Percentiles rank a stretch among this genome's conserved stretches.
phyloP scores from a whole-genome alignment of 176 grass and related monocot genomes.

The sorghum (Sorghum bicolor) region DNA sequence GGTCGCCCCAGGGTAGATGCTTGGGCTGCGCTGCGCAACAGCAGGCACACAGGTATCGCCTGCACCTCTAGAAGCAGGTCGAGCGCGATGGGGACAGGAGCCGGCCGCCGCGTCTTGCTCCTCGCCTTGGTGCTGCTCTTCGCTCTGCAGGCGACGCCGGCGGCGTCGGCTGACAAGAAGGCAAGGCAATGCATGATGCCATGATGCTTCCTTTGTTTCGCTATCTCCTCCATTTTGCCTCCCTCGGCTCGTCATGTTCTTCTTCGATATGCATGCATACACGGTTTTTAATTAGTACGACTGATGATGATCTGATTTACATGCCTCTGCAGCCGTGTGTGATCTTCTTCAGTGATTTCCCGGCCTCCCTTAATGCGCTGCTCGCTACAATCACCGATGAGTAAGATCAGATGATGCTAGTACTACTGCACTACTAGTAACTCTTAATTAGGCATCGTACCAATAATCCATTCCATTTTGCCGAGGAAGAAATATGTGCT shows the following conservation, averaged over 20 bases:
- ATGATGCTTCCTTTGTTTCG: background rate
- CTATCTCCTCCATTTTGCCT: background rate
- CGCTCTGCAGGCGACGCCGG: slow-evolving; percentile 19
- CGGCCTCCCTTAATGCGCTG: background rate
- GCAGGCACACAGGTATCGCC: background rate
- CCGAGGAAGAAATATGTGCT: background rate
- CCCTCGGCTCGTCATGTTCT: background rate
- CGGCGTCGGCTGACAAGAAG: slow-evolving; percentile 30
- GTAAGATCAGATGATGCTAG: background rate
- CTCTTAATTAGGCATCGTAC: background rate
- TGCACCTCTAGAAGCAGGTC: background rate
- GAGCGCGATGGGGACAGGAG: background rate
- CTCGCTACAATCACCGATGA: background rate
- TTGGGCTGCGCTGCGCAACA: background rate
- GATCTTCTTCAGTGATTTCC: background rate
- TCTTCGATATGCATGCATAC: background rate
- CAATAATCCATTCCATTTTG: background rate
- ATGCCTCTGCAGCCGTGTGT: background rate
- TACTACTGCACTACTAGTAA: background rate
- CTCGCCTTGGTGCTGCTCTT: slow-evolving; percentile 14
- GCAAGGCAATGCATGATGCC: slow-evolving; percentile 23
- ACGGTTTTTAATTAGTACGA: no score
- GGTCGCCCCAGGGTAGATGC: background rate
- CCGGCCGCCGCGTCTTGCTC: background rate
- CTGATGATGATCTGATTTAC: background rate